Base-by-base conservation (phyloP, 2,329 filamentous ascomycete species). In the Xylariaceae sp. region DNA sequence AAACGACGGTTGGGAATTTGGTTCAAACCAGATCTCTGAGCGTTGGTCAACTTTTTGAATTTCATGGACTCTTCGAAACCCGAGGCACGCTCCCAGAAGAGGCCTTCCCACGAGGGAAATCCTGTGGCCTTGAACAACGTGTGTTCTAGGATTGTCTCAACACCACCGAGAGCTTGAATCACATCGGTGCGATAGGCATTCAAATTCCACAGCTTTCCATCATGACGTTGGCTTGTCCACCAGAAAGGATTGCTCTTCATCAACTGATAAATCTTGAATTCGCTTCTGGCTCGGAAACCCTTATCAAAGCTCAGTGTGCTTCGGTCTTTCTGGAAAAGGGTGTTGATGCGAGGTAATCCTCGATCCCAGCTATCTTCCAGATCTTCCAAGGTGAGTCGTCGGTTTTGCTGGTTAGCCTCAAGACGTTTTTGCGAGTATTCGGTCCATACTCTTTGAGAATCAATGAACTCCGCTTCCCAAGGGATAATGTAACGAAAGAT, bases 221-320 rank as follows among this genome's bases (percentile, higher is more conserved):
- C 94, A 63, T 99, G 95, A 36, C 94, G 80, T 69, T 97, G 92
- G 62, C 89, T 95, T 4, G 94, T 99, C 94, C 94, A 99, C 90
- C 91, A 96, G 77, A 97, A 97, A 0, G 94, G 94, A 66, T 97
- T 96, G 71, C 87, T 95, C 82, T 95, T 96, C 92, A 99, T 97
- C 53, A 97, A 77, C 68, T 97, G 92, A 66, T 97, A 99, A 30
- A 94, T 85, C 77, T 99, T 99, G 77, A 99, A 99, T 68, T 99
- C 94, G 11, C 92, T 90, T 47, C 94, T 82, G 12, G 91, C 85
- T 59, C 94, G 86, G 85, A 97, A 99, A 47, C 94, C 94, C 73
- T 99, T 99, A 75, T 99, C 94, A 64, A 99, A 99, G 64, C 90
- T 95, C 56, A 99, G 79, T 0, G 94, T 99, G 68, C 90, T 96